Percentiles rank a stretch among this genome's conserved stretches.
These are phyloP conservation scores for Ceratobasidium sp. DNA, from an alignment of 1,284 basidiomycete genomes.

Conservation along the genomic window DNA sequence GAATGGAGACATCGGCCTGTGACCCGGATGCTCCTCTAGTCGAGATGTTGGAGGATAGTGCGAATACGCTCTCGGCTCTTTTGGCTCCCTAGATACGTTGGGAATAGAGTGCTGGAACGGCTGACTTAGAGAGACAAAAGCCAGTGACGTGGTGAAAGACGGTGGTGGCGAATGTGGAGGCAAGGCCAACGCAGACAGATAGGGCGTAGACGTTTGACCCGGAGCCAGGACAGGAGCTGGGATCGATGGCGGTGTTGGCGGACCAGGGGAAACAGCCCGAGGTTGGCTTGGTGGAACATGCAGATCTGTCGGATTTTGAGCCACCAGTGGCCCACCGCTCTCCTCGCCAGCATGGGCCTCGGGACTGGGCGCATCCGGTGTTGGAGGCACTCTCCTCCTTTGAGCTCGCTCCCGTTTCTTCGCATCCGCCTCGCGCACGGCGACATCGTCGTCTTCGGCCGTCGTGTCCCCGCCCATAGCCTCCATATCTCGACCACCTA, in stretches of 20 bases:
- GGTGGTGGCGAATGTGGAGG: slow-evolving; percentile 16
- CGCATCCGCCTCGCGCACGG: background rate
- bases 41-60: background rate
- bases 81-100: background rate
- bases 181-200: background rate
- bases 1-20: slow-evolving; percentile 1
- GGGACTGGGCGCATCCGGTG: slow-evolving; percentile 1
- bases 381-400: background rate
- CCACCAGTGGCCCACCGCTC: background rate
- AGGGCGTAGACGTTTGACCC: background rate
- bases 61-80: background rate
- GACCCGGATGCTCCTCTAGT: background rate
- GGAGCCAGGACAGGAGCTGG: background rate
- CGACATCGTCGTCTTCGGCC: slow-evolving; percentile 37
- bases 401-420: background rate
- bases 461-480: slow-evolving; percentile 24
- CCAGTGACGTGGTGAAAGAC: background rate
- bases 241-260: slow-evolving; percentile 8
- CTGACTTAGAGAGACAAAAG: background rate
- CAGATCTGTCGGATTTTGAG: background rate
- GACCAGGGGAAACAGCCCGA: background rate
- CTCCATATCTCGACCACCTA: background rate
- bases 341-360: background rate
- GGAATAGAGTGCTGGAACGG: slow-evolving; percentile 18
- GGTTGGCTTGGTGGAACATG: background rate